These are phyloP conservation scores for Schizopora paradoxa DNA, from an alignment of 1,284 basidiomycete species.

Conservation along the genomic window DNA sequence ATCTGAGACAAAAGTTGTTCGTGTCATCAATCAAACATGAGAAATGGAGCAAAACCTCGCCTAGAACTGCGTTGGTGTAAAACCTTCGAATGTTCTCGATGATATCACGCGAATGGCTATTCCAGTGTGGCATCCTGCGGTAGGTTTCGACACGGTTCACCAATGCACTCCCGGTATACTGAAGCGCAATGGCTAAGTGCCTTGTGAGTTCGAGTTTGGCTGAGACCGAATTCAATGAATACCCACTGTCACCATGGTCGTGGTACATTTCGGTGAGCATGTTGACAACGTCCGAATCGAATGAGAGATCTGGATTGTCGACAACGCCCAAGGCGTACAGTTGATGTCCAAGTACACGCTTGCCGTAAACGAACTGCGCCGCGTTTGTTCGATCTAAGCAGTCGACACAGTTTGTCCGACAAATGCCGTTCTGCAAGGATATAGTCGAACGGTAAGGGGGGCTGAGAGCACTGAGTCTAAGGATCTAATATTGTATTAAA, in stretches of 20 bases:
- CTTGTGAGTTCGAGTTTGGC: background rate
- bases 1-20: constrained; percentile 42
- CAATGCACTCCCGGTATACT: constrained; percentile 94
- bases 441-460: constrained; percentile 62
- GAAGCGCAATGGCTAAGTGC: constrained; percentile 81
- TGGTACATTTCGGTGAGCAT: constrained; percentile 99
- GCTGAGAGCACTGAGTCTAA: constrained; percentile 19
- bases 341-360: constrained; percentile 92
- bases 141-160: constrained; percentile 98
- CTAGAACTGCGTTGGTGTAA: constrained; percentile 91
- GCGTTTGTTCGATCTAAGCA: constrained; percentile 98
- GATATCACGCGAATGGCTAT: constrained; percentile 95
- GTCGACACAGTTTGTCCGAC: constrained; percentile 91
- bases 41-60: constrained; percentile 33
- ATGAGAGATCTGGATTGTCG: constrained; percentile 77
- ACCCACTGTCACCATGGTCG: constrained; percentile 88
- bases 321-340: constrained; percentile 91
- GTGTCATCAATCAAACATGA: background rate
- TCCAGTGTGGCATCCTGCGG: constrained; percentile 94
- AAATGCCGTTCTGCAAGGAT: constrained; percentile 86
- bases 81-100: constrained; percentile 95
- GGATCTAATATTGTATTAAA: background rate
- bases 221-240: background rate
- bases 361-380: constrained; percentile 96
- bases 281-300: constrained; percentile 94